phyloP scores from a whole-genome alignment of 352 stramenopile genomes.

The Phytophthora hibernalis region DNA sequence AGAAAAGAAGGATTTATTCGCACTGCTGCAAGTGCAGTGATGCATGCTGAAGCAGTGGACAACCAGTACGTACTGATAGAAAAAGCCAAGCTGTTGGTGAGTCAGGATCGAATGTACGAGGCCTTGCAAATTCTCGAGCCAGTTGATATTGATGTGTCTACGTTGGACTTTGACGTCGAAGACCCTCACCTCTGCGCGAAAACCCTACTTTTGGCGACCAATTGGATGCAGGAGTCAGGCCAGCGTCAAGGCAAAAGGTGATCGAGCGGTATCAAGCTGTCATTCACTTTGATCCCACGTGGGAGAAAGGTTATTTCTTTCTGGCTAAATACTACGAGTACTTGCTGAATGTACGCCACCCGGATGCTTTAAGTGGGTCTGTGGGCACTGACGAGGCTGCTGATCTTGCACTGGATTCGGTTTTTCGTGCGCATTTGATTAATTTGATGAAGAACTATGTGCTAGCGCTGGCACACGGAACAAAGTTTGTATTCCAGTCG shows the following conservation, averaged over 20 bases:
- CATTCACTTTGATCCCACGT: constrained; percentile 93
- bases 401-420: constrained; percentile 53
- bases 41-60: constrained; percentile 83
- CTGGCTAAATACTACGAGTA: constrained; percentile 94
- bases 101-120: constrained; percentile 86
- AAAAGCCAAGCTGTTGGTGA: constrained; percentile 84
- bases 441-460: constrained; percentile 96
- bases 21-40: constrained; percentile 83
- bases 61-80: constrained; percentile 80
- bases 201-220: constrained; percentile 93
- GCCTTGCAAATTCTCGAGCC: constrained; percentile 86
- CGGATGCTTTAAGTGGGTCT: constrained; percentile 45
- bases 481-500: constrained; percentile 98
- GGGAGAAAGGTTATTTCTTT: constrained; percentile 94
- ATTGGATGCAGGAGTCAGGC: constrained; percentile 96
- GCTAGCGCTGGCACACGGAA: constrained; percentile 73
- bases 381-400: constrained; percentile 52
- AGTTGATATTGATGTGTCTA: constrained; percentile 77
- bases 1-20: constrained; percentile 86
- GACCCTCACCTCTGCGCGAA: constrained; percentile 84
- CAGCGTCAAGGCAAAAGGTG: constrained; percentile 95
- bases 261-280: constrained; percentile 95
- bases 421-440: constrained; percentile 81
- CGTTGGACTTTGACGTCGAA: constrained; percentile 78
- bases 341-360: constrained; percentile 79